Evolutionary conservation across 1,284 basidiomycete species (phyloP).

Genomic region (Sanghuangporus weigelae): DNA sequence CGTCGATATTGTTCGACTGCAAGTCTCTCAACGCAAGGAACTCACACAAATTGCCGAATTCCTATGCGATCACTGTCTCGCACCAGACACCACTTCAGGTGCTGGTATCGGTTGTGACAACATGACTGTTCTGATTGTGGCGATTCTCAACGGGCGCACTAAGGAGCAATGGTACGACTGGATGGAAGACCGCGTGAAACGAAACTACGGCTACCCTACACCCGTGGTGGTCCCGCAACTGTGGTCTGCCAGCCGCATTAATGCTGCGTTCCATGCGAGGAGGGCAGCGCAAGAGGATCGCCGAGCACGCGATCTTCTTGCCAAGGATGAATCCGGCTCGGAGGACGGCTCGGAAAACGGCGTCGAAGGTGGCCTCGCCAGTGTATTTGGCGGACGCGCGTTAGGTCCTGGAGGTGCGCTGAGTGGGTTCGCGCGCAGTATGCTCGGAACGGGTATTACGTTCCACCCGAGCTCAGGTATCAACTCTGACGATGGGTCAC

Average conservation of each 20-base stretch:
- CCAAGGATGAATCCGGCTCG: constrained; percentile 6
- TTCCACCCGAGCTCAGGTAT: constrained; percentile 48
- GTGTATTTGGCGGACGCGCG: constrained; percentile 10
- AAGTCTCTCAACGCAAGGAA: constrained; percentile 77
- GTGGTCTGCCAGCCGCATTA: constrained; percentile 55
- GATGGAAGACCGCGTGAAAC: constrained; percentile 83
- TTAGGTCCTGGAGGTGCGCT: constrained; percentile 1
- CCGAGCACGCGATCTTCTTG: constrained; percentile 28
- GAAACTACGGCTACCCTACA: constrained; percentile 66
- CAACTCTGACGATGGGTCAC: constrained; percentile 38
- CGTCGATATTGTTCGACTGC: constrained; percentile 83
- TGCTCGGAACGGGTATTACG: constrained; percentile 53
- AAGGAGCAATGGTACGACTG: constrained; percentile 92
- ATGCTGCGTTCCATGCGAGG: constrained; percentile 54
- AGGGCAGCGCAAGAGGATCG: constrained; percentile 50
- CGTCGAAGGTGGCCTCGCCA: neutral
- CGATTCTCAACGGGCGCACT: constrained; percentile 81
- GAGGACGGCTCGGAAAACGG: neutral
- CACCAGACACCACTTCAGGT: constrained; percentile 89
- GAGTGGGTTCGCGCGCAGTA: constrained; percentile 20
- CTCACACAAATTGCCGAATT: constrained; percentile 83
- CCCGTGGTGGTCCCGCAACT: constrained; percentile 64
- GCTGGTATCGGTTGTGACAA: constrained; percentile 97
- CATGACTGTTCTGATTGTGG: constrained; percentile 95
- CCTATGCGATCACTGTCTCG: constrained; percentile 91